Evolutionary conservation across 208 protist genomes (phyloP), one percentile per base, ranked within the genome.

Genomic region (Endotrypanum monterogeii): DNA sequence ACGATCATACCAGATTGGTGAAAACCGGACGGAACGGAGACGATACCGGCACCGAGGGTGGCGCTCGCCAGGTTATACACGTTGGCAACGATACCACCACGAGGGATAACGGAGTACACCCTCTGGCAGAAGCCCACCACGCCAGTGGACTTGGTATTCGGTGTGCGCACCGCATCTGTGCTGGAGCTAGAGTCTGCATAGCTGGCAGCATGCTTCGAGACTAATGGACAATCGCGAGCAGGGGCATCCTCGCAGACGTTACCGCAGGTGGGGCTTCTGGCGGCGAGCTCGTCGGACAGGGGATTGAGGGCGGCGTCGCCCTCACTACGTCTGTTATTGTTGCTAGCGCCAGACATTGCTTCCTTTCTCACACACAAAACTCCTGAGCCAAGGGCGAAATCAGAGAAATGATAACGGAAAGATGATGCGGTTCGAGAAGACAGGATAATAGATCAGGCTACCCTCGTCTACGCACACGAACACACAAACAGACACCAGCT

Each of bases 21-120:
- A 52, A 96, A 94, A 41, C 79, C 91, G 37, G 82, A 84, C 32
- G 93, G 86, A 11, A 97, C 76, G 2, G 87, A 77, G 16, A 96
- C 74, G 70, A 95, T 94, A 23, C 91, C 89, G 18, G 91, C 90
- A 52, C 93, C 93, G 23, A 97, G 81, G n/a, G 88, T 94, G 20
- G 85, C 83, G 51, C 80, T 87, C 4, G 85, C 88, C 30, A 97
- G 79, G 68, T 90, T 97, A 79, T 93, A 93, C 20, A 89, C 66
- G 73, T 78, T 86, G 16, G 89, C 81, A 1, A 91, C 28, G 9
- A 92, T 25, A 23, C 90, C 92, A 51, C 93, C 91, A 72, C 91
- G 81, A 2, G 89, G 89, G n/a, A 96, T 63, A 41, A 93, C 52
- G 39, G 81, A 76, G n/a, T 48, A 73, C n/a, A 72, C 54, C 46